phyloP scores from a whole-genome alignment of 768 basidiomycete genomes.

The Cytidiella melzeri region DNA sequence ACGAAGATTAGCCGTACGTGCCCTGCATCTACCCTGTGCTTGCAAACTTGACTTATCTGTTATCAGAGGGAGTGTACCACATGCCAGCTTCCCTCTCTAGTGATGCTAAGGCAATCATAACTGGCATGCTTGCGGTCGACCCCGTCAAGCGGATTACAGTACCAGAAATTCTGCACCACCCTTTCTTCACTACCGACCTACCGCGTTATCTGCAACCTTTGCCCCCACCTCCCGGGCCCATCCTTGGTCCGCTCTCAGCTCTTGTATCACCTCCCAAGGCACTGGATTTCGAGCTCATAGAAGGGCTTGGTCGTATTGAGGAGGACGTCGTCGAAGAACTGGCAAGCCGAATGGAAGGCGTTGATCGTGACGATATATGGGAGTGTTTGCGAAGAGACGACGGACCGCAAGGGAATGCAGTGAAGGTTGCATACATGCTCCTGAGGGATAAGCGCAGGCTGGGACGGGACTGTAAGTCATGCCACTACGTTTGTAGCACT shows the following conservation, averaged over 20 bases:
- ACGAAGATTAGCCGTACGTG: constrained; percentile 85
- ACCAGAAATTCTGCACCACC: constrained; percentile 83
- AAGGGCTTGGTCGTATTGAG: constrained; percentile 87
- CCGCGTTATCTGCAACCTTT: constrained; percentile 82
- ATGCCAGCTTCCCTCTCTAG: constrained; percentile 75
- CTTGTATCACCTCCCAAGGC: constrained; percentile 62
- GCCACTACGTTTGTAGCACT: neutral
- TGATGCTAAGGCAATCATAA: constrained; percentile 76
- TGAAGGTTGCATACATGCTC: constrained; percentile 95
- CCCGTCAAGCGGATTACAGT: constrained; percentile 93
- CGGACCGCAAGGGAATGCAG: constrained; percentile 81
- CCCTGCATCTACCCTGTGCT: neutral
- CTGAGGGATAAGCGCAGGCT: constrained; percentile 82
- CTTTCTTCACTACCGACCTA: constrained; percentile 85
- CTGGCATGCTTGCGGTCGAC: constrained; percentile 88
- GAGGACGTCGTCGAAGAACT: constrained; percentile 87
- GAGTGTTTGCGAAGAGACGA: constrained; percentile 78
- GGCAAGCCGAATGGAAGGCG: constrained; percentile 59
- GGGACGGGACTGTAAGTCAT: constrained; percentile 73
- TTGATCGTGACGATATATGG: constrained; percentile 84
- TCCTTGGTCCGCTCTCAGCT: constrained; percentile 66
- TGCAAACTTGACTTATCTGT: constrained; percentile 5
- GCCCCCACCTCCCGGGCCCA: constrained; percentile 70
- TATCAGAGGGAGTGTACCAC: constrained; percentile 77
- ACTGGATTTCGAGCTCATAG: constrained; percentile 80